phyloP scores from a whole-genome alignment of 352 stramenopile genomes.

The Phytophthora hybrid region DNA sequence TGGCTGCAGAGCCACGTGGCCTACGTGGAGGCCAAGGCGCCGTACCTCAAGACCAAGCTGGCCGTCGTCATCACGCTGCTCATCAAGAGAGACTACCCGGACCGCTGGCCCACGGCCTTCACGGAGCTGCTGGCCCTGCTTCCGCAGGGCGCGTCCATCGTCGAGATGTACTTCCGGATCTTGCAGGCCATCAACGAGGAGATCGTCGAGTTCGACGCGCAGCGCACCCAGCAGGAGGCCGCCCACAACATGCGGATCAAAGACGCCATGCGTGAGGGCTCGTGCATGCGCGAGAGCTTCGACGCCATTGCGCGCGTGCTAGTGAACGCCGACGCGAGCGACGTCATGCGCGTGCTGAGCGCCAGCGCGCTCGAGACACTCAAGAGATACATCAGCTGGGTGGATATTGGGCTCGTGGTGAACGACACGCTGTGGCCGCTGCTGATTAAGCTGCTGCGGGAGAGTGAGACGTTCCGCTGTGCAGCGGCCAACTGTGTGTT shows the following conservation, averaged over 20 bases:
- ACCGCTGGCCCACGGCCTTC: slow-evolving; percentile 89
- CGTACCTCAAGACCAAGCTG: slow-evolving; percentile 90
- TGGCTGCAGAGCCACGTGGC: slow-evolving; percentile 73
- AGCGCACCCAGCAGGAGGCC: slow-evolving; percentile 63
- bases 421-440: slow-evolving; percentile 86
- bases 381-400: slow-evolving; percentile 89
- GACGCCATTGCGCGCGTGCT: slow-evolving; percentile 88
- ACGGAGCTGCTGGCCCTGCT: slow-evolving; percentile 81
- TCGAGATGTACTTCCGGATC: slow-evolving; percentile 93
- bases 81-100: slow-evolving; percentile 92
- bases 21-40: slow-evolving; percentile 64
- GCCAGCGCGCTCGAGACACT: slow-evolving; percentile 77
- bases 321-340: slow-evolving; percentile 73
- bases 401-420: slow-evolving; percentile 85
- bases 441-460: slow-evolving; percentile 73
- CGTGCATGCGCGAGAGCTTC: slow-evolving; percentile 78
- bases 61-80: slow-evolving; percentile 83
- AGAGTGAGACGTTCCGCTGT: slow-evolving; percentile 67
- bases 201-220: slow-evolving; percentile 90
- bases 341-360: slow-evolving; percentile 76
- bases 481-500: slow-evolving; percentile 85
- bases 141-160: slow-evolving; percentile 73
- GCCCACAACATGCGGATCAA: slow-evolving; percentile 89
- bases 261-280: slow-evolving; percentile 86
- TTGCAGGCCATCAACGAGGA: slow-evolving; percentile 92